Base-by-base conservation (phyloP, 2,329 filamentous ascomycete genomes). In the Hymenoscyphus occultus region DNA sequence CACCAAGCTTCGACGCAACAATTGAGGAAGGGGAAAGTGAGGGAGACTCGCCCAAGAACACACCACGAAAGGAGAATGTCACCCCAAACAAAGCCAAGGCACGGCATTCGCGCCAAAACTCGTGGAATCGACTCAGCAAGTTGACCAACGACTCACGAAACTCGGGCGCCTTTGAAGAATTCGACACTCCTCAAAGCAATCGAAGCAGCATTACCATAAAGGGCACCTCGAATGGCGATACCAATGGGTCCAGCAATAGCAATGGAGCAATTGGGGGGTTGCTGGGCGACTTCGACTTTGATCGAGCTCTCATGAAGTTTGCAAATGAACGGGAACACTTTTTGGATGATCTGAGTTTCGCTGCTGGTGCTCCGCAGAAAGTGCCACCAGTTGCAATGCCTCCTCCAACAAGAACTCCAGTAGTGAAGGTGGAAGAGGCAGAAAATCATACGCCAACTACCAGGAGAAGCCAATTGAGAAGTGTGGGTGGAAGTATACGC, bases 321-420 rank as follows among this genome's bases (percentile, higher is more conserved):
- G 93, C 95, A 57, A 90, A 89, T n/a, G 94, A 98, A 80, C 85
- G 95, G 69, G 95, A 99, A 73, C 90, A 89, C 66, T 99, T 99
- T 73, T 81, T 98, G 61, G 92, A 96, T 69, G 95, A 99, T 76
- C 84, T 98, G 62, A 92, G 89, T 70, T 93, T 98, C 76, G 92
- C 86, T 70, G 92, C 93, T 28, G 93, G 93, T 48, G 74, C 73
- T 56, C 90, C 90, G 31, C 86, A 90, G 71, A 80, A 85, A 64
- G 82, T 88, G 64, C 86, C 89, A 31, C 86, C 87, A 10, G 92
- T 91, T 81, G 86, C 93, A 39, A 89, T 92, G 16, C 56, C 56
- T 35, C 31, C 32, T 57, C 31, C 32, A 71, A 88, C 92, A 39
- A 87, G 91, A 71, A 87, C 93, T 2, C 91, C 96, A 77, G 90